Evolutionary conservation across 306 rosid genomes (phyloP).

Genomic region (Fragaria ananassa): DNA sequence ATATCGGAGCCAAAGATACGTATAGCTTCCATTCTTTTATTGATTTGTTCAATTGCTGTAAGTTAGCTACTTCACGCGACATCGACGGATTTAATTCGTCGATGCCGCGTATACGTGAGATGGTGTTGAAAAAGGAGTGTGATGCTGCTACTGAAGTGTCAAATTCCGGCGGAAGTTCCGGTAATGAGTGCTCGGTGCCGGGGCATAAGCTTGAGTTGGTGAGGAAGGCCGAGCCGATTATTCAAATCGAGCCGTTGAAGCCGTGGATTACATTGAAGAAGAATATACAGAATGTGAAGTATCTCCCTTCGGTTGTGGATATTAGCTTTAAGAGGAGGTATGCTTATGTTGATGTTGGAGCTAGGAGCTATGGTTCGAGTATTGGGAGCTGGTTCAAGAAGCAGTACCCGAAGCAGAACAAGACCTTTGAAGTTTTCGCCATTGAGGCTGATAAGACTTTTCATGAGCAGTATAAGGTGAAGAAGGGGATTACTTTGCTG

Average conservation of each 20-base stretch:
- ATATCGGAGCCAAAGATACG: slow-evolving; percentile 67
- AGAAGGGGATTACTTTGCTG: slow-evolving; percentile 62
- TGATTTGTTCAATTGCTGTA: slow-evolving; percentile 76
- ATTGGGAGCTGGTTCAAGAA: slow-evolving; percentile 96
- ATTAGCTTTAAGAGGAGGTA: slow-evolving; percentile 81
- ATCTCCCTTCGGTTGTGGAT: slow-evolving; percentile 77
- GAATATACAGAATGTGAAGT: slow-evolving; percentile 67
- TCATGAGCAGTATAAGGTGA: slow-evolving; percentile 70
- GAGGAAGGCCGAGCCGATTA: slow-evolving; percentile 71
- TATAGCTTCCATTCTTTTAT: slow-evolving; percentile 89
- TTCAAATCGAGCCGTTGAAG: slow-evolving; percentile 71
- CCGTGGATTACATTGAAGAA: slow-evolving; percentile 92
- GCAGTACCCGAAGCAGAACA: slow-evolving; percentile 94
- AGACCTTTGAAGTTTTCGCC: slow-evolving; percentile 83
- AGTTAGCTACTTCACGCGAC: slow-evolving; percentile 55
- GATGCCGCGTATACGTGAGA: slow-evolving; percentile 64
- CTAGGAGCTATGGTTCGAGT: slow-evolving; percentile 91
- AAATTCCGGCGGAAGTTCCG: slow-evolving; percentile 29
- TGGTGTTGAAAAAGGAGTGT: slow-evolving; percentile 63
- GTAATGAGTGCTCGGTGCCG: slow-evolving; percentile 64
- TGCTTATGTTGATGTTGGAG: slow-evolving; percentile 93
- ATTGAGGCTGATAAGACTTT: slow-evolving; percentile 86
- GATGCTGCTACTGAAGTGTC: slow-evolving; percentile 16
- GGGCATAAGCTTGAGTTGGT: slow-evolving; percentile 65
- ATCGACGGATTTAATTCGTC: slow-evolving; percentile 61